Conservation (phyloP, 2,329 filamentous ascomycete species). For the Atkinsonella texensis region DNA sequence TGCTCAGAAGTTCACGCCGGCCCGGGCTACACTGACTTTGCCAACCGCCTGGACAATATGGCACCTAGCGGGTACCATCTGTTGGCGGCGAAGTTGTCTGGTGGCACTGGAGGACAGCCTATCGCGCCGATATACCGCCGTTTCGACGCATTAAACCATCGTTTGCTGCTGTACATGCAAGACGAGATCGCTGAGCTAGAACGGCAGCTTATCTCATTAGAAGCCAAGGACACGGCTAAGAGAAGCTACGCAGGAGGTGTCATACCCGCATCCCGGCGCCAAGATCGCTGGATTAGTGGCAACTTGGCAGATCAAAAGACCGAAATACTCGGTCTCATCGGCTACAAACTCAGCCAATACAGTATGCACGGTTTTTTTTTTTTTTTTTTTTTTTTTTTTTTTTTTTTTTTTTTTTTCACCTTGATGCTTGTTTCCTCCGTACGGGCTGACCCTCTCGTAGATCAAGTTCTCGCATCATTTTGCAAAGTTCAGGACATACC, state of each 20-base stretch:
- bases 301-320: constrained; percentile 50
- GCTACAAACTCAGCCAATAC: constrained; percentile 55
- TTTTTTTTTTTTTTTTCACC: not conserved
- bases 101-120: constrained; percentile 12
- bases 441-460: constrained; percentile 20
- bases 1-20: not conserved
- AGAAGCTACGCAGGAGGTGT: constrained; percentile 30
- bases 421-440: not conserved
- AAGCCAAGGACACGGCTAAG: constrained; percentile 42
- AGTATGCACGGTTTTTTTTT: constrained; percentile 30
- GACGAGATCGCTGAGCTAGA: constrained; percentile 76
- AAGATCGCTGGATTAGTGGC: constrained; percentile 39
- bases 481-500: constrained; percentile 37
- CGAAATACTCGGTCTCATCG: constrained; percentile 49
- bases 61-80: constrained; percentile 48
- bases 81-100: constrained; percentile 40
- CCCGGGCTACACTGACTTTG: not conserved
- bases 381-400: not conserved
- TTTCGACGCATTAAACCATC: constrained; percentile 73
- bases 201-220: constrained; percentile 59
- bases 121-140: constrained; percentile 62
- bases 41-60: constrained; percentile 1
- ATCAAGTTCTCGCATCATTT: constrained; percentile 48
- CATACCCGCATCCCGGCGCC: constrained; percentile 47
- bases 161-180: constrained; percentile 70